phyloP scores from a whole-genome alignment of 2,329 filamentous ascomycete species.

The Cordyceps cateniannulata region DNA sequence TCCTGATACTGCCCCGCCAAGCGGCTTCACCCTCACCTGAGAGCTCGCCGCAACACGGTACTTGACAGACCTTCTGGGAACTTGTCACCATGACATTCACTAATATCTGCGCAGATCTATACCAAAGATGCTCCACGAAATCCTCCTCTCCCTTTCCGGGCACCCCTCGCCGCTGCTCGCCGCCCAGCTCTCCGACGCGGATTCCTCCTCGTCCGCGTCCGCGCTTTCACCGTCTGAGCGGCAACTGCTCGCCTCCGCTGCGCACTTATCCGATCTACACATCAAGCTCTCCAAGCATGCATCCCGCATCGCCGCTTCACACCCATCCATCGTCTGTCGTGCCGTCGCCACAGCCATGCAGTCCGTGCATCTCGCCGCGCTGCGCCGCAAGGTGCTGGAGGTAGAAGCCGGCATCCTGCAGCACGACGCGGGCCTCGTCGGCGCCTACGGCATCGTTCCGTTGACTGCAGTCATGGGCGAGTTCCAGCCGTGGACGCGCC shows the following conservation, averaged over 20 bases:
- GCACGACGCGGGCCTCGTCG: constrained; percentile 68
- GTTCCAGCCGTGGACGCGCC: constrained; percentile 80
- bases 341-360: constrained; percentile 76
- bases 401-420: constrained; percentile 74
- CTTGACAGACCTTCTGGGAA: neutral
- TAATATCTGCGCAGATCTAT: neutral
- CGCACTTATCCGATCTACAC: constrained; percentile 72
- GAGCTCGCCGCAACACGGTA: neutral
- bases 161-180: constrained; percentile 85
- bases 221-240: constrained; percentile 70
- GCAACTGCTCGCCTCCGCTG: constrained; percentile 71
- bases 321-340: constrained; percentile 77
- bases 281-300: constrained; percentile 63
- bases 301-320: constrained; percentile 58
- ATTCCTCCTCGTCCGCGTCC: constrained; percentile 29
- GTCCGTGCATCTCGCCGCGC: constrained; percentile 67
- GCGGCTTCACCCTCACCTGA: neutral
- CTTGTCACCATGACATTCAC: neutral
- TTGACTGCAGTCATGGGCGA: constrained; percentile 76
- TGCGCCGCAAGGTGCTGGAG: constrained; percentile 76
- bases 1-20: constrained; percentile 2
- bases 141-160: constrained; percentile 91
- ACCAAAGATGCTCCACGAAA: constrained; percentile 84
- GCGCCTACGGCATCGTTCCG: constrained; percentile 84
- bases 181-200: constrained; percentile 36